Evolutionary conservation across 768 basidiomycete species (phyloP), one percentile per base, ranked within the genome.

Genomic region (Mycena belliarum): DNA sequence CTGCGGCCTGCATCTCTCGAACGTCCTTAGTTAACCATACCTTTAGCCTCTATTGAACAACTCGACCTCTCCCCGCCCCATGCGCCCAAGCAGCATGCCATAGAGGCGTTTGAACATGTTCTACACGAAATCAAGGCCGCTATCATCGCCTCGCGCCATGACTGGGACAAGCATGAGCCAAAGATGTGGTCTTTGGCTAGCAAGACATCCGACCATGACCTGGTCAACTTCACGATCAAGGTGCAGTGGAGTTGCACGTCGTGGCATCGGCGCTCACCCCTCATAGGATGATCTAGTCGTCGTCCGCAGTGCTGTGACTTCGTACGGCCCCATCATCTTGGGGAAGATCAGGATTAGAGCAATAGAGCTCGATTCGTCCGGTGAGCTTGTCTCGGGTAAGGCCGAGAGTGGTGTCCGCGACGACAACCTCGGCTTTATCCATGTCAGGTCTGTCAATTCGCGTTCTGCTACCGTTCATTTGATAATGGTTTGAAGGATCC

Each of bases 281-380:
- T 44, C 46, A 45, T 66, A 75, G 63, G 41, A 72, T 6, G 79
- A 79, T 61, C 73, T 82, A 43, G 73, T 79, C 15, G 63, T 72
- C 61, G 69, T 78, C 28, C 76, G 87, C 53, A 85, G 82, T 65
- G 87, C 79, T 5, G 59, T 71, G 35, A 85, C 85, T 32, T 79
- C 84, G 15, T 79, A 91, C 68, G 90, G 90, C 16, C 82, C 79
- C 11, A 82, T 91, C 55, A 82, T 93, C 58, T 69, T 93, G 12
- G 89, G 91, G 25, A 91, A 92, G 78, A 81, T 91, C 69, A 81
- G 80, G 64, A 77, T 91, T 43, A 87, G 88, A 9, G 86, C 81
- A 21, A 73, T 90, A 51, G 75, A 81, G 8, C 54, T 63, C 20
- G 55, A 63, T 16, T 44, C 62, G 5, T 21, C 42, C 4, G 57